Evolutionary conservation across 257 asterid species (phyloP).

Genomic region (Scutellaria barbata): DNA sequence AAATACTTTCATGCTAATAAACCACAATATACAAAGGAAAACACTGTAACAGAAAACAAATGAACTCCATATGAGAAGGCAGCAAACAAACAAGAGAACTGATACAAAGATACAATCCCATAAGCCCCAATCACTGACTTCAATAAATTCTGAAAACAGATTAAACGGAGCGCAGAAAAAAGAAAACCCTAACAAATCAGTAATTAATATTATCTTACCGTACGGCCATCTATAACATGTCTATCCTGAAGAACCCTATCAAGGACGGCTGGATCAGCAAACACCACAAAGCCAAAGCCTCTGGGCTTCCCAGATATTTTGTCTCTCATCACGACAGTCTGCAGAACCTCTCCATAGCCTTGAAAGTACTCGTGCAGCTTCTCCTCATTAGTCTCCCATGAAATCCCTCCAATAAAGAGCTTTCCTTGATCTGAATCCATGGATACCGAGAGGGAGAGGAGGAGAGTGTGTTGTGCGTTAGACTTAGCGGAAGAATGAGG

Average conservation of each 20-base stretch:
- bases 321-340: slow-evolving; percentile 75
- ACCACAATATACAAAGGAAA: not conserved
- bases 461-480: not conserved
- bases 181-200: no score
- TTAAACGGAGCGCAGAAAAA: no score
- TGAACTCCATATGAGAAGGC: not conserved
- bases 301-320: slow-evolving; percentile 72
- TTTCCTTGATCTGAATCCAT: slow-evolving; percentile 95
- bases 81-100: not conserved
- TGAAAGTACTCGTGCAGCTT: slow-evolving; percentile 71
- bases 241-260: slow-evolving; percentile 74
- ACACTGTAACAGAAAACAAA: not conserved
- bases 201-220: slow-evolving; percentile 49
- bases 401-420: slow-evolving; percentile 85
- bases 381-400: slow-evolving; percentile 82
- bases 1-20: not conserved
- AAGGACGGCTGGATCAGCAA: slow-evolving; percentile 67
- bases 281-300: slow-evolving; percentile 81
- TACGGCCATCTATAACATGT: slow-evolving; percentile 77
- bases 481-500: slow-evolving; percentile 4
- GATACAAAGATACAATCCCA: no score
- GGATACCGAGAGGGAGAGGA: not conserved
- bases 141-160: not conserved
- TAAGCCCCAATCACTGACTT: slow-evolving; percentile 13
- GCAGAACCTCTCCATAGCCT: slow-evolving; percentile 74